Evolutionary conservation across 148 eudicot species (phyloP).

Genomic region (Amaranthus hypochondriacus): DNA sequence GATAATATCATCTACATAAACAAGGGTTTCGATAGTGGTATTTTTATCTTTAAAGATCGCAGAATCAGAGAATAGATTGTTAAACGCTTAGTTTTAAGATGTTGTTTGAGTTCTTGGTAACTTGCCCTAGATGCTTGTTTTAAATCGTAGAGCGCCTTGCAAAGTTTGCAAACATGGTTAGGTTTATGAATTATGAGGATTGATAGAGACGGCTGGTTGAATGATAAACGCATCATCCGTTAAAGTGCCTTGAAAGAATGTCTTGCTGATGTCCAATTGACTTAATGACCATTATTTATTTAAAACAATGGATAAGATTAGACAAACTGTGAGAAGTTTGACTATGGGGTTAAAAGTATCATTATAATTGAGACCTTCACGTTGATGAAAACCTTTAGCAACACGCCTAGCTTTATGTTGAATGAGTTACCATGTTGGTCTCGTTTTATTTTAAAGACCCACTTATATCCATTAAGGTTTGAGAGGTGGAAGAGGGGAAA

Average conservation of each 20-base stretch:
- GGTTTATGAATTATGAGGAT: not conserved
- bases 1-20: not conserved
- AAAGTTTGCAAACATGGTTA: not conserved
- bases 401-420: not conserved
- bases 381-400: not conserved
- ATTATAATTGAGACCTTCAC: not conserved
- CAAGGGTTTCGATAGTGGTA: not conserved
- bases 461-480: not conserved
- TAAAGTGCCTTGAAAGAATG: not conserved
- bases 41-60: not conserved
- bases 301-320: not conserved
- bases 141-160: not conserved
- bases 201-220: not conserved
- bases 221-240: not conserved
- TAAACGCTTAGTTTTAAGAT: not conserved
- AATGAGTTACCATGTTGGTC: not conserved
- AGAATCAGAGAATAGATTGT: not conserved
- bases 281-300: not conserved
- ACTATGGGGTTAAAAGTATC: not conserved
- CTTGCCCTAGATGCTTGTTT: not conserved
- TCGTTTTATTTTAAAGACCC: not conserved
- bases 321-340: not conserved
- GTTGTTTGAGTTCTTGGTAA: not conserved
- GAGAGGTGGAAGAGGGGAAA: not conserved
- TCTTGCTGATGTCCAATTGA: not conserved